Evolutionary conservation across 495 filamentous ascomycete species (phyloP), one percentile per base, ranked within the genome.

Genomic region (Lineolata rhizophorae): DNA sequence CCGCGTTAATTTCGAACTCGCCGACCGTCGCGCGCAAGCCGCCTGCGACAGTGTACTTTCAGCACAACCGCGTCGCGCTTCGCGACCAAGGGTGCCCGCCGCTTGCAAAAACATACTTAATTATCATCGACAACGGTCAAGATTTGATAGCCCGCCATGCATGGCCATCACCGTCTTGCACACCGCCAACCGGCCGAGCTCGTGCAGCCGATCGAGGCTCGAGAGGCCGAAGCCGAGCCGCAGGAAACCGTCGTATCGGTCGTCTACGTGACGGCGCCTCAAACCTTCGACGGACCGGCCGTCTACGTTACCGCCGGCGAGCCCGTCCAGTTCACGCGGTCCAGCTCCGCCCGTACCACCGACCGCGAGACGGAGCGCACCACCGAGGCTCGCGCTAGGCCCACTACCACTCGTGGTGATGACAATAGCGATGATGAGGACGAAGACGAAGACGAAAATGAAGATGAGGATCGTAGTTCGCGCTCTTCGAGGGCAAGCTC

Each of bases 261-360:
- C 20, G 61, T 72, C 9, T 67, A 68, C 45, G 47, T 62, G 31
- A 74, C 71, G 6, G 53, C 63, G 27, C 34, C 54, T 4, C 43
- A 56, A 19, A 70, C 65, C 14, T 74, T 71, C 30, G 49, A 54
- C 20, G 69, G 67, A 10, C 53, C 59, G 27, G 67, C 47, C 27
- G 68, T 67, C 25, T 70, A 62, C 36, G 49, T 56, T 27, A 72
- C 70, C 5, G 24, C 56, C 26, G 43, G 45, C 30, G 35, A 44
- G 19, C 34, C 29, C 30, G 39, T 9, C 28, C 35, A 24, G 44
- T 32, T 21, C 37, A 15, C 17, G 25, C 14, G 10, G 11, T 14
- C 27, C 29, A 22, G 39, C 39, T 10, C 32, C 43, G 19, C 30
- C 43, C 21, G 31, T 46, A 18, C 40, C 36, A 30, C 20, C 39